Evolutionary conservation across 441 rosid species (phyloP).

Genomic region (Aquilaria agallochum): DNA sequence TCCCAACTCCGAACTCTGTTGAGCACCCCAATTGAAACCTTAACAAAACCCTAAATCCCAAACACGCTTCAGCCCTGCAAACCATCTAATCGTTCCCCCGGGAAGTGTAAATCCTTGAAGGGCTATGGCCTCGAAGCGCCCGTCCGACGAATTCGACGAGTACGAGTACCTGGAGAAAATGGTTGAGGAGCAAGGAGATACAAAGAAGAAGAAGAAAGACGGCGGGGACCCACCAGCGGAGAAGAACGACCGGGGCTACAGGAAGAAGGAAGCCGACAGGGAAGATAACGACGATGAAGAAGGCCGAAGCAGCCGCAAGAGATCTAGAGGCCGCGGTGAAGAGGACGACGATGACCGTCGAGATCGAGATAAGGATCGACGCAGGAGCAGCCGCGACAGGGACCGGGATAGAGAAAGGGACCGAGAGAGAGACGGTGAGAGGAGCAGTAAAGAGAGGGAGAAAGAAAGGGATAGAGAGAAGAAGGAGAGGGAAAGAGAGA

Average conservation of each 20-base stretch:
- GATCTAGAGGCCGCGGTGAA: slow-evolving; percentile 43
- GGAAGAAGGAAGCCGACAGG: slow-evolving; percentile 62
- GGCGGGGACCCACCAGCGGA: slow-evolving; percentile 31
- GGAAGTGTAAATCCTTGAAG: slow-evolving; percentile 6
- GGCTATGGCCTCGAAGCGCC: not conserved
- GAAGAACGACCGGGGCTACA: slow-evolving; percentile 65
- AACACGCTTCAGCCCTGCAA: slow-evolving; percentile 2
- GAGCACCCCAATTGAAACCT: slow-evolving; percentile 25
- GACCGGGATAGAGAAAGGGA: slow-evolving; percentile 33
- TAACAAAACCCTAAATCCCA: slow-evolving; percentile 39
- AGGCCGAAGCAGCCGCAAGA: slow-evolving; percentile 41
- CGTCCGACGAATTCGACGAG: slow-evolving; percentile 83
- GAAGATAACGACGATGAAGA: slow-evolving; percentile 41
- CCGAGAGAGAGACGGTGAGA: slow-evolving; percentile 31
- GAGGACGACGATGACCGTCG: slow-evolving; percentile 53
- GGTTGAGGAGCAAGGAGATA: slow-evolving; percentile 58
- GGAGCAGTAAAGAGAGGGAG: slow-evolving; percentile 7
- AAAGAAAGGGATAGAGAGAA: slow-evolving; percentile 26
- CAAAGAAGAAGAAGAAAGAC: slow-evolving; percentile 40
- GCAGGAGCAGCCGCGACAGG: slow-evolving; percentile 42
- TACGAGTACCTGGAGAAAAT: slow-evolving; percentile 92
- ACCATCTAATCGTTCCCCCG: not conserved
- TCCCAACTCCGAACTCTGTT: not conserved
- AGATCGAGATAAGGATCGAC: slow-evolving; percentile 43
- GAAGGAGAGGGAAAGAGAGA: slow-evolving; percentile 28